These are phyloP conservation scores for Candida takata DNA, from an alignment of 805 yeast species.

Conservation along the genomic window DNA sequence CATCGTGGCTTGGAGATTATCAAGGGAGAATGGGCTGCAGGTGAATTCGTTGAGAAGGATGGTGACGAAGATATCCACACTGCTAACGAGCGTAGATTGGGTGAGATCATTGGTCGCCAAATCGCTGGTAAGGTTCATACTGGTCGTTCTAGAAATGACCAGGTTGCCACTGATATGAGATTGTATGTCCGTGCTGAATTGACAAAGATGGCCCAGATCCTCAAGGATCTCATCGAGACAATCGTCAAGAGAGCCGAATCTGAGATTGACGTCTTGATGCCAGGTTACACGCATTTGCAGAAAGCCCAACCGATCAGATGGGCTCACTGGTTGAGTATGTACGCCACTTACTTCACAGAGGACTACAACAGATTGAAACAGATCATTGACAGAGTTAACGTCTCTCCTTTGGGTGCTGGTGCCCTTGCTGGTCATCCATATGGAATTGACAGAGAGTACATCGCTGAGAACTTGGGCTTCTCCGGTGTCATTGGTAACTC, in stretches of 20 bases:
- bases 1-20: constrained; percentile 75
- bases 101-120: constrained; percentile 88
- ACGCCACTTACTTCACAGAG: constrained; percentile 90
- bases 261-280: constrained; percentile 93
- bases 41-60: constrained; percentile 61
- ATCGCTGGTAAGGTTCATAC: constrained; percentile 98
- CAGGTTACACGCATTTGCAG: constrained; percentile 97
- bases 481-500: constrained; percentile 89
- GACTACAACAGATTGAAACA: constrained; percentile 83
- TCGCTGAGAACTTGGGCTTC: constrained; percentile 78
- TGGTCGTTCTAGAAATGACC: constrained; percentile 98
- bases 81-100: constrained; percentile 95
- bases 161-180: constrained; percentile 99
- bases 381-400: constrained; percentile 74
- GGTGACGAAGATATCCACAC: constrained; percentile 99
- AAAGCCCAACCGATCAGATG: constrained; percentile 99
- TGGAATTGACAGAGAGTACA: constrained; percentile 91
- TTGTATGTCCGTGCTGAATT: constrained; percentile 80
- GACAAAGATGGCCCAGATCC: constrained; percentile 43
- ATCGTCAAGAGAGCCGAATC: constrained; percentile 68
- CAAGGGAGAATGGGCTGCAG: constrained; percentile 73
- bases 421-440: constrained; percentile 99
- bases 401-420: constrained; percentile 92
- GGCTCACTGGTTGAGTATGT: constrained; percentile 95
- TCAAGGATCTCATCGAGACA: constrained; percentile 57